These are phyloP conservation scores for Tolypocladium capitatum DNA, from an alignment of 2,329 filamentous ascomycete species.

Conservation along the genomic window DNA sequence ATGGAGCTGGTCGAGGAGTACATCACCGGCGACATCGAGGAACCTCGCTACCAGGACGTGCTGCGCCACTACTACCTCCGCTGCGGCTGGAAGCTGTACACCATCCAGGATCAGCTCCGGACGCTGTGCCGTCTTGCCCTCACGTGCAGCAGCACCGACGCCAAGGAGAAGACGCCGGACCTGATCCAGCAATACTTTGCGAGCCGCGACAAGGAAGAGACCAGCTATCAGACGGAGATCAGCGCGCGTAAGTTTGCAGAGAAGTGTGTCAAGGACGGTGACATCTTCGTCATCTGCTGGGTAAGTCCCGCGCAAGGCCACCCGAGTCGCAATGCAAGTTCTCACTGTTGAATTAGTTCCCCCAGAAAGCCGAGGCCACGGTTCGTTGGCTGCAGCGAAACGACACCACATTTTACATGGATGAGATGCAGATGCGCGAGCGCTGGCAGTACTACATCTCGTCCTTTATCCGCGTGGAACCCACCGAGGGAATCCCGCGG, in stretches of 20 bases:
- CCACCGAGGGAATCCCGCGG: conserved; percentile 65
- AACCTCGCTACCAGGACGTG: conserved; percentile 75
- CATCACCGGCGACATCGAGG: conserved; percentile 69
- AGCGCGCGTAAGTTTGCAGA: conserved; percentile 85
- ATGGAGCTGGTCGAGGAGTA: conserved; percentile 78
- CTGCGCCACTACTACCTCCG: conserved; percentile 84
- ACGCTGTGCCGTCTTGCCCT: conserved; percentile 70
- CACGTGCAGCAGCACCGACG: conserved; percentile 71
- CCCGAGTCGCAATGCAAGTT: background rate
- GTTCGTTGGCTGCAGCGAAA: conserved; percentile 59
- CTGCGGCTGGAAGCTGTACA: conserved; percentile 87
- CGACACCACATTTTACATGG: conserved; percentile 70
- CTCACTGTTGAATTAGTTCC: conserved; percentile 34
- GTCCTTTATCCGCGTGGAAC: conserved; percentile 76
- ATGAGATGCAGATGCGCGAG: conserved; percentile 72
- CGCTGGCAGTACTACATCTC: conserved; percentile 94
- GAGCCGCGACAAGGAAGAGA: conserved; percentile 70
- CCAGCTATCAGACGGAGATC: conserved; percentile 80
- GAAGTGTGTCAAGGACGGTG: conserved; percentile 82
- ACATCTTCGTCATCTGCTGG: conserved; percentile 81
- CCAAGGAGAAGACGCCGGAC: conserved; percentile 86
- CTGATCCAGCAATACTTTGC: conserved; percentile 77
- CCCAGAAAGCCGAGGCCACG: conserved; percentile 52
- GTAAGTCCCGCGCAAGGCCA: conserved; percentile 42
- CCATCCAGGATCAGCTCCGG: conserved; percentile 76